phyloP scores from a whole-genome alignment of 768 basidiomycete genomes.

The Omphalotus guepiniiformis region DNA sequence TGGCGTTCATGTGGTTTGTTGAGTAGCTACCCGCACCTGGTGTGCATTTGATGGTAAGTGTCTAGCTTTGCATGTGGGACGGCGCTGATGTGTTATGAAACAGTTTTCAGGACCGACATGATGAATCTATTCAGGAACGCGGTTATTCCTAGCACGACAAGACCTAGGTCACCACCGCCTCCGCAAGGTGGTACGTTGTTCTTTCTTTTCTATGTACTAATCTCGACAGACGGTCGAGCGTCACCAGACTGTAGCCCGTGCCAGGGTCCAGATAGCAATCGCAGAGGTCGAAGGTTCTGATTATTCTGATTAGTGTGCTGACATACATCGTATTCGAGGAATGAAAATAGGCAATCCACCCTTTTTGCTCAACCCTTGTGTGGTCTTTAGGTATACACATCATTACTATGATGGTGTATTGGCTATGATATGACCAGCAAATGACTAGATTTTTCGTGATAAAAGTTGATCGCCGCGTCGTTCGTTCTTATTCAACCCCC shows the following conservation, averaged over 20 bases:
- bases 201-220: too few species aligned
- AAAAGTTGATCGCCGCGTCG: too few species aligned
- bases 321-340: too few species aligned
- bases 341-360: too few species aligned
- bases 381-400: too few species aligned
- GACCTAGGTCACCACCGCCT: constrained; percentile 56
- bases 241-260: constrained; percentile 87
- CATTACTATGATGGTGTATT: too few species aligned
- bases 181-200: constrained; percentile 22
- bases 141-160: constrained; percentile 63
- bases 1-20: constrained; percentile 64
- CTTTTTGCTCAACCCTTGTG: too few species aligned
- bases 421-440: too few species aligned
- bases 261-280: constrained; percentile 58
- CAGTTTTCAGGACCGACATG: constrained; percentile 74
- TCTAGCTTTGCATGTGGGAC: constrained; percentile 11
- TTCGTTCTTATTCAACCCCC: too few species aligned
- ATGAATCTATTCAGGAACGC: constrained; percentile 82
- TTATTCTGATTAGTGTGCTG: too few species aligned
- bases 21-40: constrained; percentile 70
- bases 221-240: constrained; percentile 54
- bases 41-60: constrained; percentile 71
- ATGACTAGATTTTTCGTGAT: too few species aligned
- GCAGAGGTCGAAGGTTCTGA: constrained; percentile 31
- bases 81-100: neutral